Evolutionary conservation across 345 rosid genomes (phyloP).

Genomic region (Diplotaxis tenuifolia): DNA sequence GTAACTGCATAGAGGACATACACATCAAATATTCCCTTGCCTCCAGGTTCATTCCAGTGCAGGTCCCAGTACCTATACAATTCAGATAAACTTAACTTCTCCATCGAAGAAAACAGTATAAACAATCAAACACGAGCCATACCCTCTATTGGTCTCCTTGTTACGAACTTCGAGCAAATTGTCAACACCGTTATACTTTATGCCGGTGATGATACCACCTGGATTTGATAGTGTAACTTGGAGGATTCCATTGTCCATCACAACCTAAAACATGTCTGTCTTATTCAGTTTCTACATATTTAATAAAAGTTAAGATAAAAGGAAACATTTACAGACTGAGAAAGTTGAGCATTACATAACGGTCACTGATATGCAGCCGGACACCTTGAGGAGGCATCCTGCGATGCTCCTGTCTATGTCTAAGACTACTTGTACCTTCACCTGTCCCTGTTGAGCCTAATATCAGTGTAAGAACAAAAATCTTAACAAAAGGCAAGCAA

Average conservation of each 20-base stretch:
- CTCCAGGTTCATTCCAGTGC: slow-evolving; percentile 72
- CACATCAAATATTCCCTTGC: slow-evolving; percentile 84
- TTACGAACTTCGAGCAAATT: slow-evolving; percentile 75
- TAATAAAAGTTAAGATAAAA: slow-evolving; percentile 1
- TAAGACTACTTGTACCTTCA: slow-evolving; percentile 34
- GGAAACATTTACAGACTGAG: neutral
- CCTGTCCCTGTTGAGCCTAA: slow-evolving; percentile 31
- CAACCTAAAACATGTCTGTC: slow-evolving; percentile 46
- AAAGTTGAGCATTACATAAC: slow-evolving; percentile 44
- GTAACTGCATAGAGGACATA: slow-evolving; percentile 42
- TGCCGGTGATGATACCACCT: slow-evolving; percentile 71
- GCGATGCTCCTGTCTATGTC: slow-evolving; percentile 21
- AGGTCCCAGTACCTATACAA: slow-evolving; percentile 81
- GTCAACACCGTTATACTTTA: slow-evolving; percentile 55
- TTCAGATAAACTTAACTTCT: slow-evolving; percentile 4
- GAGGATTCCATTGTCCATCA: slow-evolving; percentile 67
- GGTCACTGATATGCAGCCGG: slow-evolving; percentile 52
- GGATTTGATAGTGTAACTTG: slow-evolving; percentile 70
- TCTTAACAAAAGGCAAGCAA: neutral
- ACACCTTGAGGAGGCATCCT: slow-evolving; percentile 50
- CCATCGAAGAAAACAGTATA: neutral
- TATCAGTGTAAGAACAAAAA: slow-evolving; percentile 6
- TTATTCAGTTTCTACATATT: slow-evolving; percentile 4
- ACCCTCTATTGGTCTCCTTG: slow-evolving; percentile 83
- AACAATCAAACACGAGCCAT: neutral